These are phyloP conservation scores for Calonectria naviculata DNA, from an alignment of 2,329 filamentous ascomycete genomes.

Conservation along the genomic window DNA sequence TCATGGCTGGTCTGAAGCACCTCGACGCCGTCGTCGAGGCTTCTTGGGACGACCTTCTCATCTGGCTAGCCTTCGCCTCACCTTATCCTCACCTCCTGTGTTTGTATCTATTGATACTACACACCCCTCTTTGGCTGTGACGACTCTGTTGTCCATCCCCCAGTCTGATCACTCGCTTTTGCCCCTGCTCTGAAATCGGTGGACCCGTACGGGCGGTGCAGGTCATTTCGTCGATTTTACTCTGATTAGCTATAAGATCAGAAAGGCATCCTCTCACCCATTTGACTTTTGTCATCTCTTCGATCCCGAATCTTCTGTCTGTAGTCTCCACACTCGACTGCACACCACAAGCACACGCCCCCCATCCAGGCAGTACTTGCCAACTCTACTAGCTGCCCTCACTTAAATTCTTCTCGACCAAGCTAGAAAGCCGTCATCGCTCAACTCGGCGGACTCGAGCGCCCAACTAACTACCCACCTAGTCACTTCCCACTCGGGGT, in stretches of 20 bases:
- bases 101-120: constrained; percentile 15
- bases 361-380: constrained; percentile 6
- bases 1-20: constrained; percentile 11
- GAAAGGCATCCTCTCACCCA: constrained; percentile 33
- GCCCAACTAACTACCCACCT: constrained; percentile 30
- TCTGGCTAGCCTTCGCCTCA: constrained; percentile 21
- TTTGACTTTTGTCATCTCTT: constrained; percentile 39
- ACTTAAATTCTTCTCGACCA: constrained; percentile 34
- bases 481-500: constrained; percentile 32
- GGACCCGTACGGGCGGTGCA: constrained; percentile 33
- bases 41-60: constrained; percentile 6
- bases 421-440: constrained; percentile 37
- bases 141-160: background rate
- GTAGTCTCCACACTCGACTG: constrained; percentile 27
- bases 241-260: constrained; percentile 39
- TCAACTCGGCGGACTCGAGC: constrained; percentile 39
- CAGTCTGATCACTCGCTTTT: constrained; percentile 29
- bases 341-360: constrained; percentile 6
- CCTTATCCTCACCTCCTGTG: constrained; percentile 24
- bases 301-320: constrained; percentile 34
- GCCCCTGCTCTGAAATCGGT: constrained; percentile 35
- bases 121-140: constrained; percentile 4
- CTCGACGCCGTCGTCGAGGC: constrained; percentile 4
- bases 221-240: constrained; percentile 29
- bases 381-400: constrained; percentile 32